phyloP scores from a whole-genome alignment of 495 filamentous ascomycete genomes.

The Penicillium pulvis region DNA sequence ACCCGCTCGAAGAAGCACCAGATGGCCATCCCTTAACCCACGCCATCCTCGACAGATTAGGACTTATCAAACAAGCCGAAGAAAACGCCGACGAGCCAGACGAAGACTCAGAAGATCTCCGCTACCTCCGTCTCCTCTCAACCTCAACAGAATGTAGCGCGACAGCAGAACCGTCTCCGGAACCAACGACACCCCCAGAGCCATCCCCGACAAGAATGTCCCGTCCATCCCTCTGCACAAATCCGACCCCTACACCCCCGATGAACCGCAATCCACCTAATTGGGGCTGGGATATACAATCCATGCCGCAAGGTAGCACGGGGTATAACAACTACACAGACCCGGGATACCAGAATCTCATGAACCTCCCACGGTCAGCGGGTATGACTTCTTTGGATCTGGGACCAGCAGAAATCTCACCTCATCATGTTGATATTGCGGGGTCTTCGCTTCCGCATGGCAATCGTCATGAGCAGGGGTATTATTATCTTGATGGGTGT shows the following conservation, averaged over 20 bases:
- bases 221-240: constrained; percentile 15
- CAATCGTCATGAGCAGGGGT: constrained; percentile 15
- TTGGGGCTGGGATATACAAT: constrained; percentile 43
- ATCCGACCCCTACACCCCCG: constrained; percentile 23
- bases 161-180: constrained; percentile 45
- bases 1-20: constrained; percentile 42
- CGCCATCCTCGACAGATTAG: constrained; percentile 48
- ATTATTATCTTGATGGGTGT: constrained; percentile 24
- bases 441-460: constrained; percentile 9
- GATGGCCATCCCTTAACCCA: constrained; percentile 50
- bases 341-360: constrained; percentile 26
- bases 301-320: constrained; percentile 17
- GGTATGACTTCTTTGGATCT: constrained; percentile 21
- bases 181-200: constrained; percentile 43
- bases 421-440: constrained; percentile 23
- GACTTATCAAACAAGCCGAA: constrained; percentile 53
- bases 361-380: constrained; percentile 26
- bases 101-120: constrained; percentile 43
- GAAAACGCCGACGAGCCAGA: constrained; percentile 42
- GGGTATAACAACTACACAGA: constrained; percentile 29
- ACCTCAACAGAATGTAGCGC: constrained; percentile 45
- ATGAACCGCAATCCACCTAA: constrained; percentile 21
- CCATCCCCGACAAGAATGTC: constrained; percentile 29
- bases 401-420: constrained; percentile 20
- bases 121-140: constrained; percentile 41